Conservation (phyloP, 1,284 basidiomycete genomes). For the Schizophyllum amplum region DNA sequence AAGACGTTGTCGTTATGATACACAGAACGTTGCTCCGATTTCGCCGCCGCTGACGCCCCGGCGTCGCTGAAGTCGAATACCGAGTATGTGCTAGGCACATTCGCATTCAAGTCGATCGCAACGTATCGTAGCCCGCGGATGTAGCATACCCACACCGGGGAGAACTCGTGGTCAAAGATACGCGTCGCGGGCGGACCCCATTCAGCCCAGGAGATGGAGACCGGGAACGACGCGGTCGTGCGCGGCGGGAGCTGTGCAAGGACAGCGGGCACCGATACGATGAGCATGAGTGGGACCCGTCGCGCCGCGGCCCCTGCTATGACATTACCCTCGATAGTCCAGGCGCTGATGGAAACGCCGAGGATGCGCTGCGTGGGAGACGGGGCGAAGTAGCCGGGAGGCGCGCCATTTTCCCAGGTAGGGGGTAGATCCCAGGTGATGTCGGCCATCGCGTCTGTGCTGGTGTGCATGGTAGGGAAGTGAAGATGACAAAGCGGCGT, state of each 20-base stretch:
- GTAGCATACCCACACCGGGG: slow-evolving; percentile 12
- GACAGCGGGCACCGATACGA: slow-evolving; percentile 7
- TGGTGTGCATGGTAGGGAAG: neutral
- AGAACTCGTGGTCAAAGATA: slow-evolving; percentile 4
- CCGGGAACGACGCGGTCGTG: neutral
- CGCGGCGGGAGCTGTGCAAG: slow-evolving; percentile 2
- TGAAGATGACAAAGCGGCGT: neutral
- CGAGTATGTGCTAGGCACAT: neutral
- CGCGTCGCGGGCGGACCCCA: slow-evolving; percentile 10
- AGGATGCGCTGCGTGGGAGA: slow-evolving; percentile 10
- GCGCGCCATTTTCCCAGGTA: neutral
- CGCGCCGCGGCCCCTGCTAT: neutral
- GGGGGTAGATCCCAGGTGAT: neutral
- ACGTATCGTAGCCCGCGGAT: slow-evolving; percentile 10
- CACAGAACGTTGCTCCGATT: neutral
- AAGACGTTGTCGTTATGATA: neutral
- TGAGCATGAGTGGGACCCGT: slow-evolving; percentile 9
- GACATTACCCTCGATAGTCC: neutral
- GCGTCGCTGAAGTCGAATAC: neutral
- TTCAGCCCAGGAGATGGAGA: slow-evolving; percentile 3
- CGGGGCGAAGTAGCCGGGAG: slow-evolving; percentile 3
- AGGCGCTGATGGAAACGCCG: slow-evolving; percentile 8
- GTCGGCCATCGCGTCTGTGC: neutral
- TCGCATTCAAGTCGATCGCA: neutral
- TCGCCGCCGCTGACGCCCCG: neutral